Conservation (phyloP, 2,329 filamentous ascomycete genomes). For the Lasiodiplodia gonubiensis region DNA sequence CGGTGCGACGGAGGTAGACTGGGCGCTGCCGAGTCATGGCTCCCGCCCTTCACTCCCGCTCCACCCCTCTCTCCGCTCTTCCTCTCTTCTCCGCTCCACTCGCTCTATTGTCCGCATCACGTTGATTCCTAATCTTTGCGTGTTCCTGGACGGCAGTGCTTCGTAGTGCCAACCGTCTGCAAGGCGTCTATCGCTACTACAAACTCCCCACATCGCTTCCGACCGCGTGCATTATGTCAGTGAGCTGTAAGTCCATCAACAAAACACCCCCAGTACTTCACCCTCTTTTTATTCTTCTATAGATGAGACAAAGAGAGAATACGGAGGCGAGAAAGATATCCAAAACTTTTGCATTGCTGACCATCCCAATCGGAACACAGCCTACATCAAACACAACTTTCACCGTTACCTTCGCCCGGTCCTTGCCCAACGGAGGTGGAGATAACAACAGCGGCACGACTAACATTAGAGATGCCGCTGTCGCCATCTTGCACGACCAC, state of each 20-base stretch:
- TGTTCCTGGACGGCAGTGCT: neutral
- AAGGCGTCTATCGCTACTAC: neutral
- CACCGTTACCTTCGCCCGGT: neutral
- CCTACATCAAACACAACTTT: constrained; percentile 4
- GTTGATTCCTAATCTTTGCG: neutral
- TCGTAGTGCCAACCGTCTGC: neutral
- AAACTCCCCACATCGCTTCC: neutral
- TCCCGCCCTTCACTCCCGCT: constrained; percentile 11
- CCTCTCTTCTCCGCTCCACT: constrained; percentile 6
- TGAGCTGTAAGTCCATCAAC: neutral
- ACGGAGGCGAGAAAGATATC: no score
- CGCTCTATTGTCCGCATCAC: neutral
- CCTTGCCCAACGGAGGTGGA: neutral
- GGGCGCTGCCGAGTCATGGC: constrained; percentile 5
- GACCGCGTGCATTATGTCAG: neutral
- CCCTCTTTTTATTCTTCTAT: neutral
- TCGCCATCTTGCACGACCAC: constrained; percentile 21
- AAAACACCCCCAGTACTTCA: neutral
- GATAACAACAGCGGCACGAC: neutral
- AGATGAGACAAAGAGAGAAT: no score
- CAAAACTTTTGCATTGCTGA: neutral
- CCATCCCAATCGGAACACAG: neutral
- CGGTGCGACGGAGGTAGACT: neutral
- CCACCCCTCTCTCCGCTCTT: constrained; percentile 20
- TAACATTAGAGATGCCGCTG: neutral